phyloP scores from a whole-genome alignment of 345 rosid genomes.

The Rhizophora mangle region DNA sequence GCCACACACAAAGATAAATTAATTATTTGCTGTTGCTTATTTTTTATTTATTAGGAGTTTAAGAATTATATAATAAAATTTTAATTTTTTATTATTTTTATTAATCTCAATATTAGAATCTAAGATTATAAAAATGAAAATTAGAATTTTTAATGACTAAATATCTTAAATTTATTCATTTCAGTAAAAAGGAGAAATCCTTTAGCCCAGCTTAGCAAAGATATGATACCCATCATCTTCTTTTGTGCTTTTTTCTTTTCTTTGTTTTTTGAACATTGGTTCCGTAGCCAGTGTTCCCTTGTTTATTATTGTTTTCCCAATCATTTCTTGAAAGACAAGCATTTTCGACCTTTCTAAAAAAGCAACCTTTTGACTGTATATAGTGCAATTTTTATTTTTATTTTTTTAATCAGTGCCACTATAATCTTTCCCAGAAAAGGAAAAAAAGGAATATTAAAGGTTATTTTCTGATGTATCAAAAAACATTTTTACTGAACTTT shows the following conservation, averaged over 20 bases:
- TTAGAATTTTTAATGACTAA: background rate
- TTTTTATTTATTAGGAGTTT: too few species aligned
- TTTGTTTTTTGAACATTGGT: background rate
- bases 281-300: background rate
- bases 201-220: slow-evolving; percentile 17
- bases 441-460: too few species aligned
- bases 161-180: background rate
- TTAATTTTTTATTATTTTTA: too few species aligned
- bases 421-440: background rate
- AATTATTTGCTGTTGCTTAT: too few species aligned
- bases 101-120: background rate
- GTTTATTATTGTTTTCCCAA: background rate
- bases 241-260: background rate
- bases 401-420: background rate
- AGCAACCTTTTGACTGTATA: slow-evolving; percentile 4
- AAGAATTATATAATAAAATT: too few species aligned
- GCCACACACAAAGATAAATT: too few species aligned
- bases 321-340: slow-evolving; percentile 12
- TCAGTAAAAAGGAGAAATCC: slow-evolving; percentile 15
- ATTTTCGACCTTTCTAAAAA: slow-evolving; percentile 4
- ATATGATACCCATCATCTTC: slow-evolving; percentile 15
- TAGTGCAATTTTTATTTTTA: background rate
- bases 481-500: too few species aligned
- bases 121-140: background rate
- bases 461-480: too few species aligned